Evolutionary conservation across 257 asterid genomes (phyloP).

Genomic region (Scutellaria minor): DNA sequence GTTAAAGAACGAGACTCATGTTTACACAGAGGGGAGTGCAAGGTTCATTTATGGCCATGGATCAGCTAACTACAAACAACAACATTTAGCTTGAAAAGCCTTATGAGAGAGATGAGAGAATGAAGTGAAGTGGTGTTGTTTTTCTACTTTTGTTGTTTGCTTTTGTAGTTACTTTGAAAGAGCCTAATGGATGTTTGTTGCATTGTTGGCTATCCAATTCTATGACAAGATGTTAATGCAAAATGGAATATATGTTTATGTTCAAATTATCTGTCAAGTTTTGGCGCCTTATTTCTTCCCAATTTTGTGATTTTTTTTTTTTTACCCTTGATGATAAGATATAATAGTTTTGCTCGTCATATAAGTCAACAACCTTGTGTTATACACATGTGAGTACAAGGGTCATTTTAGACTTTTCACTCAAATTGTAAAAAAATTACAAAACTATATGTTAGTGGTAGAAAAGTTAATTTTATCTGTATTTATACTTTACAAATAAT

Average conservation of each 20-base stretch:
- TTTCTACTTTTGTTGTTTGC: conserved; percentile 35
- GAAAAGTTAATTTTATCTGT: too few species aligned
- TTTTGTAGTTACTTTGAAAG: conserved; percentile 39
- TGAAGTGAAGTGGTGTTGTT: conserved; percentile 18
- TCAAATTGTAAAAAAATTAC: too few species aligned
- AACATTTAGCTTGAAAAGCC: conserved; percentile 39
- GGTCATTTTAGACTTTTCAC: too few species aligned
- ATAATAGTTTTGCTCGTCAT: too few species aligned
- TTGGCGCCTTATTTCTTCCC: neutral
- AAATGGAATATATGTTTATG: conserved; percentile 25
- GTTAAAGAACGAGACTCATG: conserved; percentile 74
- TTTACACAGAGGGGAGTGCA: conserved; percentile 84
- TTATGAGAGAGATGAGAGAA: neutral
- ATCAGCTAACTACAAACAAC: conserved; percentile 45
- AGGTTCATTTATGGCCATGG: conserved; percentile 95
- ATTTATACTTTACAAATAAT: too few species aligned
- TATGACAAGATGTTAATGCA: conserved; percentile 25
- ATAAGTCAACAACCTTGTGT: too few species aligned
- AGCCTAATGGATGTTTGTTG: conserved; percentile 34
- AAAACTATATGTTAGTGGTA: too few species aligned
- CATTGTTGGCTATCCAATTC: conserved; percentile 11
- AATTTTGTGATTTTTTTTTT: neutral
- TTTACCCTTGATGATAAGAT: too few species aligned
- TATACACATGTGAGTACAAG: too few species aligned
- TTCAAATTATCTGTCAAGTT: conserved; percentile 2